Conservation (phyloP, 768 basidiomycete species). For the Xanthoconium stramineum region DNA sequence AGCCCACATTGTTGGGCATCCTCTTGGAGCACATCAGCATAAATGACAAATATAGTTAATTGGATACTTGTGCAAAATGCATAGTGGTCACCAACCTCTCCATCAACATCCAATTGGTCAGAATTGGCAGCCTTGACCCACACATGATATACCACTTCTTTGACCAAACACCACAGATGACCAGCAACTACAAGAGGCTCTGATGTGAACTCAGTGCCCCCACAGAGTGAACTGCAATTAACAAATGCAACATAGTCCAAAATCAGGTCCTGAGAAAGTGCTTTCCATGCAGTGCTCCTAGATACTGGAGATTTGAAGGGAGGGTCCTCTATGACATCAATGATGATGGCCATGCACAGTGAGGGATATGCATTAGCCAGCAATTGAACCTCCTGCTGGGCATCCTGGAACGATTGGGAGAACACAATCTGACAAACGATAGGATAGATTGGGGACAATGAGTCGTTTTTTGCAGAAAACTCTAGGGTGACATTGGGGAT, state of each 20-base stretch:
- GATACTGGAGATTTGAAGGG: neutral
- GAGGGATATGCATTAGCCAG: neutral
- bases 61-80: no score
- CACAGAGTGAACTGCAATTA: neutral
- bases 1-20: neutral
- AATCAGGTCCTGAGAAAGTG: neutral
- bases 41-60: neutral
- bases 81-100: neutral
- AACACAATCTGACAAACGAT: neutral
- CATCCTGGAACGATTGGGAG: neutral
- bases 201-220: neutral
- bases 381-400: no score
- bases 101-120: neutral
- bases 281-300: neutral
- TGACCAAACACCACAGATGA: neutral
- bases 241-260: neutral
- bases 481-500: no score
- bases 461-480: neutral
- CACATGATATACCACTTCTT: neutral
- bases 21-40: neutral
- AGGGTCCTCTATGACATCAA: neutral
- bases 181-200: neutral
- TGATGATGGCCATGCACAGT: neutral
- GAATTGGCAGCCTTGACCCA: neutral
- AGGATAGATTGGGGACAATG: neutral